Percentiles rank a stretch among this genome's conserved stretches.
These are phyloP conservation scores for Cymbidium sinense DNA, from an alignment of 106 monocot genomes.

Conservation along the genomic window DNA sequence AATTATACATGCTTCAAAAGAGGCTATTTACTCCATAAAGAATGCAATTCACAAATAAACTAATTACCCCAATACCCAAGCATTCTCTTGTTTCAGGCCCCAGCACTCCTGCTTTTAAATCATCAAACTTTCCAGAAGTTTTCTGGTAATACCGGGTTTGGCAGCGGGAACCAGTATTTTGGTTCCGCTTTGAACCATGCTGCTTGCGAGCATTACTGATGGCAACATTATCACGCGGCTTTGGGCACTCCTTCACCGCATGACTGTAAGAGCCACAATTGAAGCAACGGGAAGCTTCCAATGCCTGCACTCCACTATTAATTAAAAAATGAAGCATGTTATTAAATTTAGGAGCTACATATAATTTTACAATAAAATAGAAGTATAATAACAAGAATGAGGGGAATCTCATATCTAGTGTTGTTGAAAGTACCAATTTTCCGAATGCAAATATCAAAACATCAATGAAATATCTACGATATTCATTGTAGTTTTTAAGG, in stretches of 20 bases:
- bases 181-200: constrained; percentile 49
- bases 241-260: constrained; percentile 80
- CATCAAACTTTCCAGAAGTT: constrained; percentile 71
- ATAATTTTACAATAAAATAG: background rate
- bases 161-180: constrained; percentile 29
- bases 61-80: constrained; percentile 81
- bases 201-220: constrained; percentile 74
- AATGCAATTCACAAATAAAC: background rate
- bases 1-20: background rate
- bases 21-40: background rate
- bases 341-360: background rate
- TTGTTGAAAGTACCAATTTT: background rate
- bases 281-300: constrained; percentile 84
- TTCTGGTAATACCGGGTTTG: constrained; percentile 68
- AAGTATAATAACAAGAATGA: background rate
- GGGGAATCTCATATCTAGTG: background rate
- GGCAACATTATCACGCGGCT: constrained; percentile 70
- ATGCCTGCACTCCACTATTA: constrained; percentile 19
- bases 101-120: constrained; percentile 76
- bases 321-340: constrained; percentile 2
- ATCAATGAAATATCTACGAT: background rate
- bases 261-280: constrained; percentile 94
- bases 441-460: background rate
- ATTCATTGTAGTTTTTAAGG: background rate
- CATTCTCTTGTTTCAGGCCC: constrained; percentile 76